A percentile compares a stretch with the other conserved stretches of the same genome.
These are phyloP conservation scores for Rhodocollybia butyracea DNA, from an alignment of 768 basidiomycete species.

Conservation along the genomic window DNA sequence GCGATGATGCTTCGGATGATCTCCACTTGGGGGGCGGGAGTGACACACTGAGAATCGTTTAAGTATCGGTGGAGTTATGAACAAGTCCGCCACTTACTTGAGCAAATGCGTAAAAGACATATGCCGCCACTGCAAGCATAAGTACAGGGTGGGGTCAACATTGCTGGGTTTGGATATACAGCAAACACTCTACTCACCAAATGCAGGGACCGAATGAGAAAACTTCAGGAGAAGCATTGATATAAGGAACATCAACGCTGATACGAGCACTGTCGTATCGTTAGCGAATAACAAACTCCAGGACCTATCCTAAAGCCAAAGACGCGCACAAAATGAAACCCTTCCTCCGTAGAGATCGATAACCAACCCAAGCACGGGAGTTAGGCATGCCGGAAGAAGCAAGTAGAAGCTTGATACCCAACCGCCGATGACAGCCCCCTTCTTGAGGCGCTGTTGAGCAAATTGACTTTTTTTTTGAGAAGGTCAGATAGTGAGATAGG, in stretches of 20 bases:
- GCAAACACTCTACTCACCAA: too few species aligned
- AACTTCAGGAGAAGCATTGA: slow-evolving; percentile 39
- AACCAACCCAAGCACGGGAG: slow-evolving; percentile 38
- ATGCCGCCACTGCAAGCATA: slow-evolving; percentile 29
- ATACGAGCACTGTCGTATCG: slow-evolving; percentile 33
- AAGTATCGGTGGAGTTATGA: too few species aligned
- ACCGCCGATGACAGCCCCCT: slow-evolving; percentile 40
- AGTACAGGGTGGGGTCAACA: too few species aligned
- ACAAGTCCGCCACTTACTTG: slow-evolving; percentile 24
- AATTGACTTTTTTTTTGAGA: too few species aligned
- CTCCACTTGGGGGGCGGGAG: slow-evolving; percentile 33
- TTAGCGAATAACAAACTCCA: too few species aligned
- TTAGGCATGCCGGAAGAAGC: slow-evolving; percentile 34
- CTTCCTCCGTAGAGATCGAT: slow-evolving; percentile 37
- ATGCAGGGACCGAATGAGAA: slow-evolving; percentile 33
- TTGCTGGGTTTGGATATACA: too few species aligned
- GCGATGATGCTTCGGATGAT: slow-evolving; percentile 39
- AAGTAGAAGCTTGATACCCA: slow-evolving; percentile 43
- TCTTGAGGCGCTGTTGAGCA: slow-evolving; percentile 37
- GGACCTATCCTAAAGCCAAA: neutral
- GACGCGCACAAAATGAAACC: slow-evolving; percentile 31
- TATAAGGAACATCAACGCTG: slow-evolving; percentile 34
- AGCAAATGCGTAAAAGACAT: slow-evolving; percentile 39
- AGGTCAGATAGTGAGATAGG: too few species aligned
- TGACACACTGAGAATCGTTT: slow-evolving; percentile 30